Base-by-base conservation (phyloP, 192 early-diverging fungal species). In the Jimgerdemannia lactiflua region DNA sequence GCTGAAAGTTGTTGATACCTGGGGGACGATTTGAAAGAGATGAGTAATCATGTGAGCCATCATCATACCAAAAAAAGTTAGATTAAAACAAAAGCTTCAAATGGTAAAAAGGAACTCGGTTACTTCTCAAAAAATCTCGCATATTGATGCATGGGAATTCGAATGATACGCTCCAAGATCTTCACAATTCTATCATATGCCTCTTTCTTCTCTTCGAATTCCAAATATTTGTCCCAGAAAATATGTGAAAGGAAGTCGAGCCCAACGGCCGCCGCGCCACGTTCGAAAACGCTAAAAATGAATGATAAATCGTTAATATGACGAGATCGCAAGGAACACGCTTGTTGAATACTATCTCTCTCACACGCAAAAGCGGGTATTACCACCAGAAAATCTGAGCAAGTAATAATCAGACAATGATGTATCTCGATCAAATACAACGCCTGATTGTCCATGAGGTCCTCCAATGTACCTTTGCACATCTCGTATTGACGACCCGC, bases 121-220 rank as follows among this genome's bases (percentile, higher is more conserved):
- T 59, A 93, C 89, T 86, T 89, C 74, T 93, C 91, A 76, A 92
- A 93, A 69, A 86, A 93, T 3, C 85, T 81, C 9, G 90, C 85
- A 75, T 92, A 93, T 65, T 92, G 90, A 74, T 92, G 92, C 79
- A 93, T 86, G 2, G 92, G 92, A 43, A 93, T 93, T 41, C 75
- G 78, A 54, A 93, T 91, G 64, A 92, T 85, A 43, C 89, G 90
- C 54, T 88, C 87, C 70, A 93, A 78, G 3, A 92, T 75, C 17
- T 84, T 72, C n/a, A 90, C 67, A 20, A 91, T 78, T 11, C 80
- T 72, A 39, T 75, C 67, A 18, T 75, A 69, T 18, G 84, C 80
- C n/a, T 80, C 71, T 64, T 86, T 80, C 19, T 70, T 79, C 74
- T 87, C 84, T 40, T 83, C 83, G 78, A 86, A 89, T 17, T 86